A percentile compares a stretch with the other conserved stretches of the same genome.
Conservation (phyloP, 495 filamentous ascomycete species). For the Penicillium turbatum region DNA sequence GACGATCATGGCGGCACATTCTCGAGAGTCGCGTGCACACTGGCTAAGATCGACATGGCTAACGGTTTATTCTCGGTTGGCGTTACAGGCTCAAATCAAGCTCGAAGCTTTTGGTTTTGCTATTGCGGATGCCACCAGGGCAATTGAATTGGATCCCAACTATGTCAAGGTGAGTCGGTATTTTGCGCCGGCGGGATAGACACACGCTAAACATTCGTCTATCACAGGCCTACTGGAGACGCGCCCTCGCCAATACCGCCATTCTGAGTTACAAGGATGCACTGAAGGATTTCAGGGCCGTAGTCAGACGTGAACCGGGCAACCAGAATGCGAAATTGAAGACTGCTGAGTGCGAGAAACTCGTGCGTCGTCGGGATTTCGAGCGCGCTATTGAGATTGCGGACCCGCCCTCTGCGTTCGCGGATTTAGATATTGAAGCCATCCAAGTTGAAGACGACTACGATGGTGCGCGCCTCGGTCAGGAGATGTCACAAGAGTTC, state of each 20-base stretch:
- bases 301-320: conserved; percentile 76
- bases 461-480: conserved; percentile 73
- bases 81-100: conserved; percentile 78
- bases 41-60: conserved; percentile 1
- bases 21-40: background rate
- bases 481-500: conserved; percentile 93
- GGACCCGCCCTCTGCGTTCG: conserved; percentile 85
- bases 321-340: conserved; percentile 91
- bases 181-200: background rate
- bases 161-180: conserved; percentile 68
- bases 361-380: conserved; percentile 85
- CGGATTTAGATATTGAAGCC: conserved; percentile 79
- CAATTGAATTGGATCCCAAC: conserved; percentile 82
- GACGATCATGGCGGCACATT: conserved; percentile 5
- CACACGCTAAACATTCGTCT: conserved; percentile 4
- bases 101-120: conserved; percentile 91
- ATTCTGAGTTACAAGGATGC: conserved; percentile 85
- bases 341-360: conserved; percentile 86
- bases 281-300: conserved; percentile 85
- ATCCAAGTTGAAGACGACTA: conserved; percentile 80
- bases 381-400: conserved; percentile 90
- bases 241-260: conserved; percentile 84
- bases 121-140: conserved; percentile 87
- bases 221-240: conserved; percentile 84
- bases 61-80: background rate